Conservation (phyloP, 2,329 filamentous ascomycete species). For the Lachnellula subtilissima region DNA sequence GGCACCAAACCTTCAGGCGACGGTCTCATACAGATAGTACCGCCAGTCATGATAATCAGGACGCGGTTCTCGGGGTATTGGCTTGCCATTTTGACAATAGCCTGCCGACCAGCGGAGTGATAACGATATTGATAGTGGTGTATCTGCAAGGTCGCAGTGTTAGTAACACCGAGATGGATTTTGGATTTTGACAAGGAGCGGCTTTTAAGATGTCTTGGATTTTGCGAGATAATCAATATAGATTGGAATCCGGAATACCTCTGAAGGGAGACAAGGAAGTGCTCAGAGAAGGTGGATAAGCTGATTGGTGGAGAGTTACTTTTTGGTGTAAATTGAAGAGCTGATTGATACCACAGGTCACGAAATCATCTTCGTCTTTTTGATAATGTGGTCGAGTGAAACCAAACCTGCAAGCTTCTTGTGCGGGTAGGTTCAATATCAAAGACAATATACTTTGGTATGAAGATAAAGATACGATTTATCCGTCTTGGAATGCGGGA, state of each 20-base stretch:
- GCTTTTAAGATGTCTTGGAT: too few species aligned
- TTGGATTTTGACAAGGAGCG: too few species aligned
- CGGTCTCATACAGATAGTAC: slow-evolving; percentile 65
- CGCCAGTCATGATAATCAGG: slow-evolving; percentile 62
- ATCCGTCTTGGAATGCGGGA: neutral
- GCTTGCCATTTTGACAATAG: slow-evolving; percentile 16
- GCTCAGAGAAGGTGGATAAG: too few species aligned
- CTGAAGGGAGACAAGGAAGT: too few species aligned
- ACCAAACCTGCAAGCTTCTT: too few species aligned
- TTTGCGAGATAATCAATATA: too few species aligned
- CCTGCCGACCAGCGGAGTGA: neutral
- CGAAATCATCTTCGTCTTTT: too few species aligned
- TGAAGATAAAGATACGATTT: neutral
- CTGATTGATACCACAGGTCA: too few species aligned
- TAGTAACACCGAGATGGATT: neutral
- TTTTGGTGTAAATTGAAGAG: too few species aligned
- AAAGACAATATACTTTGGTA: neutral
- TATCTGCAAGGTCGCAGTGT: neutral
- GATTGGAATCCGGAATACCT: too few species aligned
- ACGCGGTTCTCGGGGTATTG: slow-evolving; percentile 53
- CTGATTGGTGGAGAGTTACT: too few species aligned
- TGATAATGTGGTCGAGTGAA: too few species aligned
- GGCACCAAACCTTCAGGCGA: slow-evolving; percentile 63
- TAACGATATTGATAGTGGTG: neutral
- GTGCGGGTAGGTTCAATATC: neutral